These are phyloP conservation scores for Apostasia shenzhenica DNA, from an alignment of 106 monocot genomes.

Conservation along the genomic window DNA sequence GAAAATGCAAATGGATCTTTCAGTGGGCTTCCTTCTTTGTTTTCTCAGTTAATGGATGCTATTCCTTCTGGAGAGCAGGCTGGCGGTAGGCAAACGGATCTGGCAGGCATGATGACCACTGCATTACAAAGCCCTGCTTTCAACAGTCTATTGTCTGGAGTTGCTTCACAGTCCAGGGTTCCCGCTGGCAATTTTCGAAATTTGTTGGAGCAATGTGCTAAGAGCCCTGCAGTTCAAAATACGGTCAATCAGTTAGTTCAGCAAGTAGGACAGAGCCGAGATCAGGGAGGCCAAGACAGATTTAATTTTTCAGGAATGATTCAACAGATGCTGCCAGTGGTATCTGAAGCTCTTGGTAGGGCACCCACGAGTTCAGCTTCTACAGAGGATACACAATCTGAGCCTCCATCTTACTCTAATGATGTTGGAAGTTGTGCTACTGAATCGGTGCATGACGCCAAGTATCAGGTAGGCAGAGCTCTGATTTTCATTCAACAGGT, in stretches of 20 bases:
- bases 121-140: constrained; percentile 45
- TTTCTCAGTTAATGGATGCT: constrained; percentile 14
- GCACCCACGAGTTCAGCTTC: constrained; percentile 12
- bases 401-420: constrained; percentile 4
- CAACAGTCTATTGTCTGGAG: constrained; percentile 37
- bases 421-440: not conserved
- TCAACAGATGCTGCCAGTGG: constrained; percentile 91
- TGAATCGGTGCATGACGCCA: constrained; percentile 4
- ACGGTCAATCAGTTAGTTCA: constrained; percentile 36
- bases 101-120: constrained; percentile 40
- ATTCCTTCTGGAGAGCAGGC: constrained; percentile 16
- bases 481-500: not conserved
- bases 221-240: constrained; percentile 31
- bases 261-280: constrained; percentile 26
- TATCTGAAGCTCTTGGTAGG: constrained; percentile 66
- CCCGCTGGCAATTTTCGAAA: constrained; percentile 32
- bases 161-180: constrained; percentile 47
- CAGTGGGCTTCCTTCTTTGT: constrained; percentile 3
- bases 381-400: constrained; percentile 13
- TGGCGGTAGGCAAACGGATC: constrained; percentile 22
- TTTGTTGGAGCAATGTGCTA: constrained; percentile 49
- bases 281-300: constrained; percentile 39
- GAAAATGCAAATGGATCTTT: constrained; percentile 9
- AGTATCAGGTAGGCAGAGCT: constrained; percentile 15
- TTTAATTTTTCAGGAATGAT: constrained; percentile 66